These are phyloP conservation scores for Diaporthe helianthi DNA, from an alignment of 2,329 filamentous ascomycete genomes.

Conservation along the genomic window DNA sequence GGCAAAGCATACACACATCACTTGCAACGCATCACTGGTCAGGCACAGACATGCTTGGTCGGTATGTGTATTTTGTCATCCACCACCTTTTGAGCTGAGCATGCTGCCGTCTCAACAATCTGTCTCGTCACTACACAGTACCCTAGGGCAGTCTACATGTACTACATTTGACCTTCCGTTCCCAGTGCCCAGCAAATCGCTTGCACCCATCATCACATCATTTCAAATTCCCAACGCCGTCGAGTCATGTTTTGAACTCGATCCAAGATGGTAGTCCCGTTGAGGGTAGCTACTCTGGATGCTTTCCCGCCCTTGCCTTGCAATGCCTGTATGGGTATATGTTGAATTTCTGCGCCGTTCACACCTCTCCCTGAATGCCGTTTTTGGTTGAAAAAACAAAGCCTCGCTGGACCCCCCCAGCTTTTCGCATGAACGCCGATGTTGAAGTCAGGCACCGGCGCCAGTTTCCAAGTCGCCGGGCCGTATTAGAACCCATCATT, in stretches of 20 bases:
- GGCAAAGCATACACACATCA: not conserved
- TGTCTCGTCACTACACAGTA: constrained; percentile 1
- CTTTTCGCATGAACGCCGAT: constrained; percentile 55
- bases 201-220: constrained; percentile 20
- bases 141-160: constrained; percentile 1
- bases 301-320: constrained; percentile 29
- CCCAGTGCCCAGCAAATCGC: constrained; percentile 5
- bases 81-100: not conserved
- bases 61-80: constrained; percentile 4
- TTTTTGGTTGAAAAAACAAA: constrained; percentile 36
- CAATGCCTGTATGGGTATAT: constrained; percentile 37
- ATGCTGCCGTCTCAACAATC: not conserved
- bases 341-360: constrained; percentile 36
- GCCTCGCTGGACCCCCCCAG: constrained; percentile 32
- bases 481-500: constrained; percentile 29
- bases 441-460: constrained; percentile 58
- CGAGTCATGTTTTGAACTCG: constrained; percentile 30
- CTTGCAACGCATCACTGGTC: not conserved
- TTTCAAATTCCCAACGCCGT: constrained; percentile 30
- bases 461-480: constrained; percentile 41
- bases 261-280: constrained; percentile 34
- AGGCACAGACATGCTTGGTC: not conserved
- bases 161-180: not conserved
- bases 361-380: constrained; percentile 29
- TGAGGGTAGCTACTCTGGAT: constrained; percentile 35